phyloP scores from a whole-genome alignment of 73 alveolate species.

The Tetrahymena borealis region DNA sequence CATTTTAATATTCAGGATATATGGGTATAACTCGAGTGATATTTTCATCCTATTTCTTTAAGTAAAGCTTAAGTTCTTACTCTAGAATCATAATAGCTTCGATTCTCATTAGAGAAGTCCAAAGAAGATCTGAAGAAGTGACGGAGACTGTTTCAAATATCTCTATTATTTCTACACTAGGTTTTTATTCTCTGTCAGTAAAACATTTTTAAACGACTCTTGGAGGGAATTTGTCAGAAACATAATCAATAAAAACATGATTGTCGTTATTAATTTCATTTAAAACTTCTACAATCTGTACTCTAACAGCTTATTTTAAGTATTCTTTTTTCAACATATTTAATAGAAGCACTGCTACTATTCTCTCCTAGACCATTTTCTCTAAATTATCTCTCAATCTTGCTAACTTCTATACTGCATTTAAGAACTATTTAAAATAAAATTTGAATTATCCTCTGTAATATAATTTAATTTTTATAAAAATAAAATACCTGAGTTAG shows the following conservation, averaged over 20 bases:
- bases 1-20: background rate
- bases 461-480: background rate
- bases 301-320: background rate
- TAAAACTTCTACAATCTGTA: background rate
- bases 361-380: background rate
- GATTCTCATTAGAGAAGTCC: background rate
- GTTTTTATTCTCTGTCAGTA: background rate
- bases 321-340: background rate
- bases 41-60: background rate
- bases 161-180: background rate
- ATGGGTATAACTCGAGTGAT: background rate
- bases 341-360: background rate
- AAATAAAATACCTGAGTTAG: background rate
- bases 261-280: background rate
- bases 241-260: background rate
- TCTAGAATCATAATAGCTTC: background rate
- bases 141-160: background rate
- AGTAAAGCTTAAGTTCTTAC: background rate
- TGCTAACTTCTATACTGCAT: background rate
- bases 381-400: background rate
- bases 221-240: background rate
- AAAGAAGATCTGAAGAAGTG: background rate
- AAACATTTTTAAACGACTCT: background rate
- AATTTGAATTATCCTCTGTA: background rate
- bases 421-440: background rate